These are phyloP conservation scores for Neonectria punicea DNA, from an alignment of 2,329 filamentous ascomycete genomes.

Conservation along the genomic window DNA sequence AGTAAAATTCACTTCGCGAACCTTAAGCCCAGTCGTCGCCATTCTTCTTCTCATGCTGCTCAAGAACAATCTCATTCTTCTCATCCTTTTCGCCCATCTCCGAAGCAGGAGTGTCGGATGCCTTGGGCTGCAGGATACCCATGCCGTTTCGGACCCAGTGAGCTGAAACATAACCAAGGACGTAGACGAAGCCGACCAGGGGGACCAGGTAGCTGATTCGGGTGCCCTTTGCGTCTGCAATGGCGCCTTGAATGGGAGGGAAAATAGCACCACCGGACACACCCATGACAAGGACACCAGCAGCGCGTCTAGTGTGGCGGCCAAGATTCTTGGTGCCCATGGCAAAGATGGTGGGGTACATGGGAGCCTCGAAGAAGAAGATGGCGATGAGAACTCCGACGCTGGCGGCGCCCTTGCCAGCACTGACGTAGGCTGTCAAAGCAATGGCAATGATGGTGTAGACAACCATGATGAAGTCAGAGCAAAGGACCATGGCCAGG, in stretches of 20 bases:
- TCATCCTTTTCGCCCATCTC: constrained; percentile 17
- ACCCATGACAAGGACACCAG: constrained; percentile 75
- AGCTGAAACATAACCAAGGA: constrained; percentile 34
- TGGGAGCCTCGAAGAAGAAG: constrained; percentile 82
- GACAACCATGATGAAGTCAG: constrained; percentile 75
- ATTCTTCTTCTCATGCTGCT: constrained; percentile 39
- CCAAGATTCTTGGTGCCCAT: constrained; percentile 80
- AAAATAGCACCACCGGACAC: constrained; percentile 73
- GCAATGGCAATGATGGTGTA: constrained; percentile 73
- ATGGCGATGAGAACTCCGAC: constrained; percentile 75
- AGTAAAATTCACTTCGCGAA: background rate
- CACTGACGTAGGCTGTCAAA: constrained; percentile 59
- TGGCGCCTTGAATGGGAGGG: constrained; percentile 34
- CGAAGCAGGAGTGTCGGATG: background rate
- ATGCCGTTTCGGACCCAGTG: constrained; percentile 36
- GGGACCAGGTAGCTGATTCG: constrained; percentile 39
- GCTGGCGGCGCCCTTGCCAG: constrained; percentile 54
- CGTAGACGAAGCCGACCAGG: constrained; percentile 39
- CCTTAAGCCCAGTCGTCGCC: constrained; percentile 26
- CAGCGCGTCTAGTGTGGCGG: constrained; percentile 79
- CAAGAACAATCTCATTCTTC: constrained; percentile 25
- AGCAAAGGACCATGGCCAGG: constrained; percentile 73
- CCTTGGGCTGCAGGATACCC: constrained; percentile 25
- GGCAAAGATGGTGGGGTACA: constrained; percentile 84
- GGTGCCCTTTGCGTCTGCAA: constrained; percentile 37